phyloP scores from a whole-genome alignment of 495 filamentous ascomycete genomes.

The Xylaria acuta region DNA sequence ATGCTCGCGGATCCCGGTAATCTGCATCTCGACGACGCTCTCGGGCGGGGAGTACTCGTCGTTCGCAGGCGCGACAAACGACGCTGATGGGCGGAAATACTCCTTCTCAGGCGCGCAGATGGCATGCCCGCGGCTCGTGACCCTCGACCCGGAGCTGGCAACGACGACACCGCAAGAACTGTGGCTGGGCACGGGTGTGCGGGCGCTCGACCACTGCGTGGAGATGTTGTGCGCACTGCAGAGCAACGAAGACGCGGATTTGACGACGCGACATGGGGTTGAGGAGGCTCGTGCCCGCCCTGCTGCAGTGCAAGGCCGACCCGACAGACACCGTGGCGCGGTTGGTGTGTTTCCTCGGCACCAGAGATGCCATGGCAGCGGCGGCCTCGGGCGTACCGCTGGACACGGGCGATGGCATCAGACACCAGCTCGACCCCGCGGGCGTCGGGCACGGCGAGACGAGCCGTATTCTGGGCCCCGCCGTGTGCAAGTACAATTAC shows the following conservation, averaged over 20 bases:
- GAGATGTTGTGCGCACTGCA: conserved; percentile 59
- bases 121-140: conserved; percentile 56
- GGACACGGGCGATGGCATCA: conserved; percentile 68
- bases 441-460: conserved; percentile 71
- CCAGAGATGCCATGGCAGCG: conserved; percentile 62
- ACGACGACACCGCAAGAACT: conserved; percentile 58
- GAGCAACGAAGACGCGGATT: conserved; percentile 50
- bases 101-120: conserved; percentile 49
- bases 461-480: conserved; percentile 66
- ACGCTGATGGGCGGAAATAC: conserved; percentile 56
- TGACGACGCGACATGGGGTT: conserved; percentile 55
- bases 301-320: conserved; percentile 56
- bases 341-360: conserved; percentile 59
- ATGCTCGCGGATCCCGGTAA: conserved; percentile 55
- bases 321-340: conserved; percentile 51
- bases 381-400: conserved; percentile 55
- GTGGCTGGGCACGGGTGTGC: conserved; percentile 65
- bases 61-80: not conserved
- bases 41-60: conserved; percentile 37
- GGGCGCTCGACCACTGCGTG: conserved; percentile 67
- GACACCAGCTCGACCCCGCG: conserved; percentile 67
- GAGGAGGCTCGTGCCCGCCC: conserved; percentile 54
- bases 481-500: conserved; percentile 66
- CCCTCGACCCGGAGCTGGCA: conserved; percentile 61
- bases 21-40: conserved; percentile 64